Evolutionary conservation across 495 filamentous ascomycete species (phyloP).

Genomic region (Coniosporium apollinis): DNA sequence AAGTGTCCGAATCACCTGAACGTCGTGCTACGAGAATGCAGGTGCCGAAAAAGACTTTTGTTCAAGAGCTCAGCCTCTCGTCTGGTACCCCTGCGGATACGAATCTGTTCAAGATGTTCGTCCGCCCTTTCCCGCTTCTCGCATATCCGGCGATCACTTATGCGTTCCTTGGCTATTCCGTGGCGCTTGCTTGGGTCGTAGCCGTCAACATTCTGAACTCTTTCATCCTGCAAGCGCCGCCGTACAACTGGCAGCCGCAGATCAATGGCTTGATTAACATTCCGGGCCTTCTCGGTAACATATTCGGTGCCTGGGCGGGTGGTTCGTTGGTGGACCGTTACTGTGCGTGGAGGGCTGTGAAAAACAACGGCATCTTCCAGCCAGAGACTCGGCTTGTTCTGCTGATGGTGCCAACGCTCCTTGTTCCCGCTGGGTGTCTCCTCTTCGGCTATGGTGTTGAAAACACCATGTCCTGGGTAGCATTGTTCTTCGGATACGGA

Average conservation of each 20-base stretch:
- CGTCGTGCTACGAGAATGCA: neutral
- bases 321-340: slow-evolving; percentile 17
- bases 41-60: slow-evolving; percentile 17
- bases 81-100: slow-evolving; percentile 14
- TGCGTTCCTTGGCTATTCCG: slow-evolving; percentile 19
- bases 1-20: neutral
- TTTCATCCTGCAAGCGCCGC: slow-evolving; percentile 21
- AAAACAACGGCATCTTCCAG: slow-evolving; percentile 17
- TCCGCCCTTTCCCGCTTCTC: slow-evolving; percentile 20
- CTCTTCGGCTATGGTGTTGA: slow-evolving; percentile 20
- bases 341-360: slow-evolving; percentile 16
- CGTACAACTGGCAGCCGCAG: slow-evolving; percentile 16
- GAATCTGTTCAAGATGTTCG: slow-evolving; percentile 17
- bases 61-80: slow-evolving; percentile 17
- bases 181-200: slow-evolving; percentile 15
- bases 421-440: slow-evolving; percentile 19
- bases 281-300: slow-evolving; percentile 19
- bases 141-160: slow-evolving; percentile 20
- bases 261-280: slow-evolving; percentile 23
- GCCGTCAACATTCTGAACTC: slow-evolving; percentile 21
- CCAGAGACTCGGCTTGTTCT: slow-evolving; percentile 17
- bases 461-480: slow-evolving; percentile 13
- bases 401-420: slow-evolving; percentile 15
- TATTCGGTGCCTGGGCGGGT: slow-evolving; percentile 16
- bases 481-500: slow-evolving; percentile 21